A percentile compares a stretch with the other conserved stretches of the same genome.
phyloP scores from a whole-genome alignment of 306 rosid species.

The Malus domestica region DNA sequence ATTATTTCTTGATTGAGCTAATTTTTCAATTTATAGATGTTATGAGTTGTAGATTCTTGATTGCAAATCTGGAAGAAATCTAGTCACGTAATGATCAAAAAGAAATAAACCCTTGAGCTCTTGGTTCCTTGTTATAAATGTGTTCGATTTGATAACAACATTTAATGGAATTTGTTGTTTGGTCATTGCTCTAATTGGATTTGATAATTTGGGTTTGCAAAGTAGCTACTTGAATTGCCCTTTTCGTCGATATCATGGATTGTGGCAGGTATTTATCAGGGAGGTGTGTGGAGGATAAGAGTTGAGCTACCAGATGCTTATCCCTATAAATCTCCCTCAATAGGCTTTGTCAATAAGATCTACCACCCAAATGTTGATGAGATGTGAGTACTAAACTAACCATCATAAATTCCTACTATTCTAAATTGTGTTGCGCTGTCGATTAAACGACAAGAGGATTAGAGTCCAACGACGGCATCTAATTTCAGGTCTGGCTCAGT shows the following conservation, averaged over 20 bases:
- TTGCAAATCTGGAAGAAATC: constrained; percentile 11
- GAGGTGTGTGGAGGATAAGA: constrained; percentile 81
- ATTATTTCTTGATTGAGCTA: constrained; percentile 17
- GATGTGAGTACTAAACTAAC: constrained; percentile 44
- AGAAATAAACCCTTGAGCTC: background rate
- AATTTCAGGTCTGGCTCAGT: constrained; percentile 84
- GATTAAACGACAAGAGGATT: background rate
- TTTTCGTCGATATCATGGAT: constrained; percentile 29
- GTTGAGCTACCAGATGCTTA: constrained; percentile 94
- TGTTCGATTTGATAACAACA: background rate
- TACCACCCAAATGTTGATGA: constrained; percentile 99
- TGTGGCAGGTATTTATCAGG: constrained; percentile 71
- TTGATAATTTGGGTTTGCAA: background rate
- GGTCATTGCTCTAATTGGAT: constrained; percentile 22
- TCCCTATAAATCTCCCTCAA: constrained; percentile 93
- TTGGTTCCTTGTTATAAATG: constrained; percentile 1
- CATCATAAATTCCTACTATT: background rate
- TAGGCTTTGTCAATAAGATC: constrained; percentile 85
- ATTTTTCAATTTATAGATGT: constrained; percentile 28
- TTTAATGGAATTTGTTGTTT: background rate
- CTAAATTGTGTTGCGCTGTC: constrained; percentile 4
- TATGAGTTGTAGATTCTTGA: constrained; percentile 17
- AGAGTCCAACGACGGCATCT: background rate
- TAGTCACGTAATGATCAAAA: background rate
- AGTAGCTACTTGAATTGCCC: background rate